Conservation (phyloP, 371 early-diverging fungal species). For the Mucor circinelloides region DNA sequence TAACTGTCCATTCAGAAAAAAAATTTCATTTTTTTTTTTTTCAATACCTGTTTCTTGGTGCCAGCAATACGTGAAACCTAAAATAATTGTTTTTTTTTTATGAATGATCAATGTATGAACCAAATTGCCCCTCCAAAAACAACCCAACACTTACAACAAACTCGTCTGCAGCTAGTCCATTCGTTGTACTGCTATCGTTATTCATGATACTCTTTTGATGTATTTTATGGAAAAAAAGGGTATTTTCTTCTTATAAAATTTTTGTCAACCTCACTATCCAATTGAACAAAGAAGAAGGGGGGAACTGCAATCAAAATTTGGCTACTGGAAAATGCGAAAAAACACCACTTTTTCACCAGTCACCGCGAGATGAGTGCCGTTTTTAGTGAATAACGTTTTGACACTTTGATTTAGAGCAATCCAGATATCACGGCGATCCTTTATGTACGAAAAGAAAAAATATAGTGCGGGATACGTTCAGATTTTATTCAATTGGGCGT, state of each 20-base stretch:
- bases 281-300: background rate
- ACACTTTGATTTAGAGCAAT: too few relatives aligned
- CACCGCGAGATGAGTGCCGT: background rate
- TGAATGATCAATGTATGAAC: background rate
- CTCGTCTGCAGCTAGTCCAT: constrained; percentile 12
- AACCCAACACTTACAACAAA: constrained; percentile 12
- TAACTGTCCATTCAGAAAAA: background rate
- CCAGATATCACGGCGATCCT: too few relatives aligned
- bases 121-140: background rate
- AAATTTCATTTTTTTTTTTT: background rate
- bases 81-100: background rate
- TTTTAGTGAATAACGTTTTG: too few relatives aligned
- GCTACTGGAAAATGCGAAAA: background rate
- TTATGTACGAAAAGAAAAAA: too few relatives aligned
- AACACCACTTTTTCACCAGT: background rate
- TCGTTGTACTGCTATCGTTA: background rate
- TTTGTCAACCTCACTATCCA: background rate
- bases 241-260: background rate
- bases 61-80: constrained; percentile 21
- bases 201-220: background rate
- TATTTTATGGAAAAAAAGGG: background rate
- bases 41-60: background rate
- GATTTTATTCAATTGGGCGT: background rate
- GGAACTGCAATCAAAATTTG: background rate
- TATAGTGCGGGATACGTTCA: background rate